These are phyloP conservation scores for Dactylis glomerata DNA, from an alignment of 176 grass and related monocot species.

Conservation along the genomic window DNA sequence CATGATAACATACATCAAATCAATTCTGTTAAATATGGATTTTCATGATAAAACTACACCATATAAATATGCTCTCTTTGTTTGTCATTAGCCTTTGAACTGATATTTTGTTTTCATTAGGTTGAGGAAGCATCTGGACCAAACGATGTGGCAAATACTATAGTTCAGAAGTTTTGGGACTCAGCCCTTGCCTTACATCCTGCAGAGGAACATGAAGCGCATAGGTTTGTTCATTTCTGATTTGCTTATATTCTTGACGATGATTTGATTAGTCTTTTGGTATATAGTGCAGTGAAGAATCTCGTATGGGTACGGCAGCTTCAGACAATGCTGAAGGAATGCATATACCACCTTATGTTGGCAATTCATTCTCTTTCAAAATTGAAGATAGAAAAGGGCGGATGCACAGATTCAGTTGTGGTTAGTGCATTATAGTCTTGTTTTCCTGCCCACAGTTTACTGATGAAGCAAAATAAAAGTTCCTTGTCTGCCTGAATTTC, in stretches of 20 bases:
- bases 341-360: conserved; percentile 45
- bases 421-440: conserved; percentile 40
- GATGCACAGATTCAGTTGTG: conserved; percentile 70
- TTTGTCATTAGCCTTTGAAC: not conserved
- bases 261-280: not conserved
- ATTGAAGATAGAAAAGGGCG: conserved; percentile 47
- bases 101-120: conserved; percentile 5
- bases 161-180: conserved; percentile 90
- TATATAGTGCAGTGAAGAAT: conserved; percentile 51
- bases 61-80: not conserved
- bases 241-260: not conserved
- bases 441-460: not conserved
- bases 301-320: conserved; percentile 24
- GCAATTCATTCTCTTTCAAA: conserved; percentile 48
- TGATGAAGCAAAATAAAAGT: too few relatives aligned
- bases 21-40: not conserved
- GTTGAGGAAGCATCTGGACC: conserved; percentile 29
- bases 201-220: conserved; percentile 54
- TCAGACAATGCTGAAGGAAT: conserved; percentile 46
- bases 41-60: not conserved
- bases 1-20: not conserved
- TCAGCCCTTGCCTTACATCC: conserved; percentile 56
- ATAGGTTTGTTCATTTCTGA: conserved; percentile 45
- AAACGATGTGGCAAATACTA: conserved; percentile 60
- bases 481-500: not conserved